Evolutionary conservation across 1,284 basidiomycete genomes (phyloP).

Genomic region (Vanrija sp.): DNA sequence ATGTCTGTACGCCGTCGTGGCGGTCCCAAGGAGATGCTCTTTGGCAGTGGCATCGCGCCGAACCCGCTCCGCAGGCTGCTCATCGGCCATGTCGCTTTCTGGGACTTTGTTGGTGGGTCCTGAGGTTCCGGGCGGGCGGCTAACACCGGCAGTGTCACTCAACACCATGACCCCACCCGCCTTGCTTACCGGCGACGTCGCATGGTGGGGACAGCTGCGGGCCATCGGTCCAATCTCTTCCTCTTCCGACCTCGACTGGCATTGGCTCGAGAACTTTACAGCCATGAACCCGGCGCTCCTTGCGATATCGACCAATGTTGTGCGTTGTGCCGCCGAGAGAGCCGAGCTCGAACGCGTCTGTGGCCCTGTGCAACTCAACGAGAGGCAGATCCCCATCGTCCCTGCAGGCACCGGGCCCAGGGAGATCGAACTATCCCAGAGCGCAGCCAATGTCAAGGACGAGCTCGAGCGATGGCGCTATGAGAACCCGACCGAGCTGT

Average conservation of each 20-base stretch:
- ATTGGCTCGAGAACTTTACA: constrained; percentile 1
- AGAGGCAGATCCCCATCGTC: neutral
- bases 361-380: neutral
- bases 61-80: constrained; percentile 15
- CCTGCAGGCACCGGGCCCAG: neutral
- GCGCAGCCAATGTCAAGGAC: neutral
- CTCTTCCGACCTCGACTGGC: neutral
- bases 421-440: neutral
- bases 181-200: constrained; percentile 9
- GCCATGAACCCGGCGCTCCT: neutral
- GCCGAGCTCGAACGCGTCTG: neutral
- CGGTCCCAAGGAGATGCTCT: constrained; percentile 21
- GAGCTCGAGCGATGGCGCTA: neutral
- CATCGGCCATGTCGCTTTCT: constrained; percentile 20
- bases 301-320: neutral
- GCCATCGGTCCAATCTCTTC: neutral
- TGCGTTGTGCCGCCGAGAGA: neutral
- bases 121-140: neutral
- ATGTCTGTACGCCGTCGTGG: constrained; percentile 18
- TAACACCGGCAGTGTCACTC: constrained; percentile 7
- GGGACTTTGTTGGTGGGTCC: constrained; percentile 24
- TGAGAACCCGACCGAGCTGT: neutral
- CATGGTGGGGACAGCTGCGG: constrained; percentile 20
- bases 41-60: constrained; percentile 4
- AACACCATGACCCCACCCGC: constrained; percentile 13